These are phyloP conservation scores for Microdochium bolleyi DNA, from an alignment of 2,329 filamentous ascomycete genomes.

Conservation along the genomic window DNA sequence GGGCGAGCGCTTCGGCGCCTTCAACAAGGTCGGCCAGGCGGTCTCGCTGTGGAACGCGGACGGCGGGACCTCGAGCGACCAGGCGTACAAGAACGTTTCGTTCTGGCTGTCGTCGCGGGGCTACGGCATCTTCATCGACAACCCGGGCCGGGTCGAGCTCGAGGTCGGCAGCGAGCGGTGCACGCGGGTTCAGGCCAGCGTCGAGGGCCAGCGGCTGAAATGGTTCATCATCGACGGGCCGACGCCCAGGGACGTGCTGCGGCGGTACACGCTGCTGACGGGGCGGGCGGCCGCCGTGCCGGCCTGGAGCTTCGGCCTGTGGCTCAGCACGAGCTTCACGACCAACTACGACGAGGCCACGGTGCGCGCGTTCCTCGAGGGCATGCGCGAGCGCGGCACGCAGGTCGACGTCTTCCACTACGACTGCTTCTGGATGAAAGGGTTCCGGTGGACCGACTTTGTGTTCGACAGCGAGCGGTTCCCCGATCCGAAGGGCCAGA, in stretches of 20 bases:
- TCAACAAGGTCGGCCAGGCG: conserved; percentile 67
- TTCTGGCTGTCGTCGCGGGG: conserved; percentile 66
- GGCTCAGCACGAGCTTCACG: conserved; percentile 70
- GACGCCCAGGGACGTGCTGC: conserved; percentile 63
- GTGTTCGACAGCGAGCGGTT: conserved; percentile 62
- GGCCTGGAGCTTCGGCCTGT: conserved; percentile 68
- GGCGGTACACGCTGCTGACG: conserved; percentile 59
- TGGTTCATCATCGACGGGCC: conserved; percentile 69
- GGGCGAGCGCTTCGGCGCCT: conserved; percentile 68
- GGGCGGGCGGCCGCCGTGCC: conserved; percentile 58
- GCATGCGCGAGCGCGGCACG: conserved; percentile 57
- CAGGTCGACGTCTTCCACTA: conserved; percentile 68
- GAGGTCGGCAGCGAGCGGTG: conserved; percentile 70
- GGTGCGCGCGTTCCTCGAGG: conserved; percentile 59
- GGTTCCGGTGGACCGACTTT: conserved; percentile 70
- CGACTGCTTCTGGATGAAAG: conserved; percentile 72
- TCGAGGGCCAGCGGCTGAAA: conserved; percentile 62
- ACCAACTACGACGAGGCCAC: conserved; percentile 65
- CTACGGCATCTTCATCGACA: conserved; percentile 71
- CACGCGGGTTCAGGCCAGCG: conserved; percentile 60
- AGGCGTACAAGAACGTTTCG: conserved; percentile 65
- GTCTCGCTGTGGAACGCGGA: conserved; percentile 58
- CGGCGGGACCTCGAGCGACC: conserved; percentile 59
- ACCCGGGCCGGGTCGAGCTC: conserved; percentile 59
- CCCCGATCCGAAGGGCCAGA: conserved; percentile 58